Evolutionary conservation across 495 filamentous ascomycete genomes (phyloP).

Genomic region (Neurospora africana): DNA sequence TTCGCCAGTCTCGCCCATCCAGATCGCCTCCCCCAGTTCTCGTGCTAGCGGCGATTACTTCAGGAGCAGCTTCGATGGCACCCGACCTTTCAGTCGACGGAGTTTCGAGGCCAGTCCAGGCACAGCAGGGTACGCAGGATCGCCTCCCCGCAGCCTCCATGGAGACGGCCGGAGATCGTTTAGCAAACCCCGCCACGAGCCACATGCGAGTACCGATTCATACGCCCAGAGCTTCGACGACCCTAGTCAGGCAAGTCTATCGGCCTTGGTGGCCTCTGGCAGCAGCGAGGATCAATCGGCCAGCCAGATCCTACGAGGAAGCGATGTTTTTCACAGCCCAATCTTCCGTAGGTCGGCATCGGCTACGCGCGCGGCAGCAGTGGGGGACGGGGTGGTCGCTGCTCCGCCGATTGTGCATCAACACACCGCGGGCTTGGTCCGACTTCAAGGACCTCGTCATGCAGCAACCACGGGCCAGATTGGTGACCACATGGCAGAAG

Average conservation of each 20-base stretch:
- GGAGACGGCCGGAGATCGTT: constrained; percentile 44
- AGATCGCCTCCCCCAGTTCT: constrained; percentile 28
- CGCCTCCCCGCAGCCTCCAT: constrained; percentile 42
- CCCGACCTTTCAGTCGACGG: constrained; percentile 35
- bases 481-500: constrained; percentile 20
- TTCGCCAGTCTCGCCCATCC: constrained; percentile 37
- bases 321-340: constrained; percentile 83
- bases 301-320: constrained; percentile 79
- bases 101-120: constrained; percentile 40
- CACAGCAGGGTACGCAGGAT: constrained; percentile 20
- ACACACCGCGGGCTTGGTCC: constrained; percentile 10
- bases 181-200: constrained; percentile 35
- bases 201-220: constrained; percentile 64
- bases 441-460: constrained; percentile 7
- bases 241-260: constrained; percentile 44
- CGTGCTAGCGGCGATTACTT: constrained; percentile 33
- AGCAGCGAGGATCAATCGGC: constrained; percentile 73
- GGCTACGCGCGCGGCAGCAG: constrained; percentile 16
- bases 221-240: constrained; percentile 65
- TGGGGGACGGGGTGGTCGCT: not conserved
- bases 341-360: constrained; percentile 46
- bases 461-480: constrained; percentile 28
- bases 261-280: constrained; percentile 57
- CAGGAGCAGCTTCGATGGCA: constrained; percentile 30
- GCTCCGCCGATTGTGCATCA: not conserved